Conservation (phyloP, 1,139 yeast genomes). For the Petasospora fabianii region DNA sequence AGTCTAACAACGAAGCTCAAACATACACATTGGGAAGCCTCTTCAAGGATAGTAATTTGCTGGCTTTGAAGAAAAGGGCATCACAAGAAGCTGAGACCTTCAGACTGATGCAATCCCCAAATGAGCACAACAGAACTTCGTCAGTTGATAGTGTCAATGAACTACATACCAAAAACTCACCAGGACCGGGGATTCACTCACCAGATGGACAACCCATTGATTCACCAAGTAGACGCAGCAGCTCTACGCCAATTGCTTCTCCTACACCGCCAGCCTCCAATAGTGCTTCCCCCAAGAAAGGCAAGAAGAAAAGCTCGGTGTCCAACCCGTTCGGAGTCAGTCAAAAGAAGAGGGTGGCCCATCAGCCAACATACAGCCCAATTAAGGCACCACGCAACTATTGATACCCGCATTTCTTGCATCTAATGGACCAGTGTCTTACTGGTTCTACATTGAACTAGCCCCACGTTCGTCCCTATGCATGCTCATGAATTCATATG, state of each 20-base stretch:
- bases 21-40: conserved; percentile 16
- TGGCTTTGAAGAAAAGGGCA: conserved; percentile 1
- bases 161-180: too few relatives aligned
- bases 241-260: too few relatives aligned
- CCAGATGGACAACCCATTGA: too few relatives aligned
- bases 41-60: conserved; percentile 11
- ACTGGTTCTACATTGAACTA: too few relatives aligned
- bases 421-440: too few relatives aligned
- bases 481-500: neutral
- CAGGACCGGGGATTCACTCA: too few relatives aligned
- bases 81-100: conserved; percentile 5
- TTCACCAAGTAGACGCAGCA: too few relatives aligned
- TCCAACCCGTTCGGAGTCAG: conserved; percentile 20
- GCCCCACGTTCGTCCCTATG: too few relatives aligned
- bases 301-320: neutral
- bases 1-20: conserved; percentile 8
- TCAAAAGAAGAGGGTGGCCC: conserved; percentile 23
- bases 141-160: too few relatives aligned
- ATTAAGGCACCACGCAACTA: conserved; percentile 22
- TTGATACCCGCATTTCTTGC: too few relatives aligned
- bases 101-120: conserved; percentile 7
- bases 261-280: too few relatives aligned
- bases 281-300: too few relatives aligned
- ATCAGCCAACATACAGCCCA: conserved; percentile 19
- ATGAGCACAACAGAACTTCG: conserved; percentile 8